Conservation (phyloP, 345 rosid species). For the Hirschfeldia incana region DNA sequence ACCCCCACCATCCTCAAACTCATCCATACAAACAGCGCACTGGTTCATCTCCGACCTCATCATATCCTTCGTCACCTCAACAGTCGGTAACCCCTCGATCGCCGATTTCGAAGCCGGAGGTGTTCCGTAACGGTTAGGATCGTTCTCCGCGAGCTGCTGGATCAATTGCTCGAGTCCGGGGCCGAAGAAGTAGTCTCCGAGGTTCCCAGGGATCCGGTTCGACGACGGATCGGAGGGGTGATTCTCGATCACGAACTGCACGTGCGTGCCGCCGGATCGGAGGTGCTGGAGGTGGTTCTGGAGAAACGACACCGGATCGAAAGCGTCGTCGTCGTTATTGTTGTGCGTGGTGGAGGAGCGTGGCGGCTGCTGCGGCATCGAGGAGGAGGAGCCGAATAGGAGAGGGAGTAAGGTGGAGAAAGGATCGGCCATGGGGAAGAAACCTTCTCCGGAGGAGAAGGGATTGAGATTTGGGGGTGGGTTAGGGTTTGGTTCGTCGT, state of each 20-base stretch:
- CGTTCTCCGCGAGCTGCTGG: slow-evolving; percentile 78
- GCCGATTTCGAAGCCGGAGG: slow-evolving; percentile 80
- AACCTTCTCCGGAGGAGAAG: background rate
- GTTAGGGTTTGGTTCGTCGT: slow-evolving; percentile 52
- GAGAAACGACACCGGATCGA: slow-evolving; percentile 57
- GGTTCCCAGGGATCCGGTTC: slow-evolving; percentile 35
- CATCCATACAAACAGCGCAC: slow-evolving; percentile 78
- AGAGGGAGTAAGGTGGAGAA: slow-evolving; percentile 42
- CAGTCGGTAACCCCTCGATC: slow-evolving; percentile 50
- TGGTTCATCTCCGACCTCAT: slow-evolving; percentile 57
- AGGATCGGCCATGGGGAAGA: slow-evolving; percentile 34
- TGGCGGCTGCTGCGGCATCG: background rate
- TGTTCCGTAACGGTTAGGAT: slow-evolving; percentile 71
- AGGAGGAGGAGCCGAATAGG: slow-evolving; percentile 32
- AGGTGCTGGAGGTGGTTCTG: slow-evolving; percentile 57
- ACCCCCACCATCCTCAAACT: slow-evolving; percentile 52
- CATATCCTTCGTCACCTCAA: slow-evolving; percentile 49
- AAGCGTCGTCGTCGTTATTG: slow-evolving; percentile 23
- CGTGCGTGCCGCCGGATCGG: slow-evolving; percentile 58
- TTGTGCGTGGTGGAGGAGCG: background rate
- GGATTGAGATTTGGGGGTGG: slow-evolving; percentile 36
- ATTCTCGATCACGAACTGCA: slow-evolving; percentile 68
- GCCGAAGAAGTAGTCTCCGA: slow-evolving; percentile 75
- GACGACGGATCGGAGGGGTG: slow-evolving; percentile 41
- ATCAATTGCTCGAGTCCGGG: slow-evolving; percentile 78